A percentile compares a stretch with the other conserved stretches of the same genome.
Conservation (phyloP, 352 stramenopile species). For the Pythium biforme region DNA sequence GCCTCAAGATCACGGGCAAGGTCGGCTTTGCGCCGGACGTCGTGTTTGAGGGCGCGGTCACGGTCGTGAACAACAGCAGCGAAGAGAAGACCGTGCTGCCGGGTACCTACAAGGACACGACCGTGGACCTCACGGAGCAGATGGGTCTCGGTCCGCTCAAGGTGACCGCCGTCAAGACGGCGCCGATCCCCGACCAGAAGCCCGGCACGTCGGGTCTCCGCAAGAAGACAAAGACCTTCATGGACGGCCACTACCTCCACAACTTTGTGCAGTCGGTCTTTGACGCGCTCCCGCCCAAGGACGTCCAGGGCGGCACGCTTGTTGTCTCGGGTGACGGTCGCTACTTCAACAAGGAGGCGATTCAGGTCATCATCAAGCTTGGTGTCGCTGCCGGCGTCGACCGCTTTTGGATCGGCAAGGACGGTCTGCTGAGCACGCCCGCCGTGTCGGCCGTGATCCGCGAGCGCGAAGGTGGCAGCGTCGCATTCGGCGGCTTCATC, state of each 20-base stretch:
- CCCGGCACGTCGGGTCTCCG: slow-evolving; percentile 97
- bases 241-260: slow-evolving; percentile 97
- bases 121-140: slow-evolving; percentile 93
- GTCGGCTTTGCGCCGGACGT: slow-evolving; percentile 92
- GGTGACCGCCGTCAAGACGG: slow-evolving; percentile 78
- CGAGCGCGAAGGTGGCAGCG: slow-evolving; percentile 90
- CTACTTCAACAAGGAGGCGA: slow-evolving; percentile 92
- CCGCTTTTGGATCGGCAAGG: slow-evolving; percentile 94
- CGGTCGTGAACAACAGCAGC: slow-evolving; percentile 94
- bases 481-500: slow-evolving; percentile 96
- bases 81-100: slow-evolving; percentile 95
- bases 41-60: slow-evolving; percentile 92
- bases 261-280: slow-evolving; percentile 98
- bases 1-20: slow-evolving; percentile 94
- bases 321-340: slow-evolving; percentile 96
- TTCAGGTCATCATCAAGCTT: slow-evolving; percentile 97
- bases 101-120: slow-evolving; percentile 93
- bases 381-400: slow-evolving; percentile 96
- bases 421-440: slow-evolving; percentile 96
- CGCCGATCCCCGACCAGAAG: slow-evolving; percentile 95
- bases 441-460: slow-evolving; percentile 97
- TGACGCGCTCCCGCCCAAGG: slow-evolving; percentile 93
- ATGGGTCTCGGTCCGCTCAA: slow-evolving; percentile 92
- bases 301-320: slow-evolving; percentile 94
- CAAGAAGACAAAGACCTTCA: slow-evolving; percentile 99